These are phyloP conservation scores for Tetramitus jugosus DNA, from an alignment of 208 protist genomes.

Conservation along the genomic window DNA sequence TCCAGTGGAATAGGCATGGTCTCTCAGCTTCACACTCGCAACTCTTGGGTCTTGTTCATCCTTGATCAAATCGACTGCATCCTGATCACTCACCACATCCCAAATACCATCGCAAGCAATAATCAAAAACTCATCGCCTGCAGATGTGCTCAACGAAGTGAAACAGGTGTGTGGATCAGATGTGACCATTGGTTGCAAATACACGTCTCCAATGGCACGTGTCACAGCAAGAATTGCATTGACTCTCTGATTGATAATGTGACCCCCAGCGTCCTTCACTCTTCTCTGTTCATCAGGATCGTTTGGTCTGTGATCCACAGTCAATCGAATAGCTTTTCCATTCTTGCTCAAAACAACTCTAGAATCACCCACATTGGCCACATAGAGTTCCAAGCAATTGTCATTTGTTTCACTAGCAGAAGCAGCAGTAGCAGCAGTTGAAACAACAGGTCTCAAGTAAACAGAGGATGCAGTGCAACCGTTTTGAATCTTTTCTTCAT, in stretches of 20 bases:
- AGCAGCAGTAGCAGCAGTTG: not conserved
- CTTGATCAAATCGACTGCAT: slow-evolving; percentile 28
- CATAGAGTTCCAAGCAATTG: slow-evolving; percentile 38
- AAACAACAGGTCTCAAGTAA: slow-evolving; percentile 28
- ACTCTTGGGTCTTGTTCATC: slow-evolving; percentile 36
- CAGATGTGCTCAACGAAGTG: slow-evolving; percentile 2
- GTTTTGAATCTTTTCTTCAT: slow-evolving; percentile 24
- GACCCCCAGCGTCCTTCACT: slow-evolving; percentile 8
- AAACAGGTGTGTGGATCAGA: not conserved
- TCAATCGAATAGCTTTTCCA: slow-evolving; percentile 38
- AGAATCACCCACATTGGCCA: slow-evolving; percentile 47
- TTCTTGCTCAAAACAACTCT: slow-evolving; percentile 43
- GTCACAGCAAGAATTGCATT: slow-evolving; percentile 12
- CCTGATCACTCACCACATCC: slow-evolving; percentile 47
- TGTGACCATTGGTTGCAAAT: slow-evolving; percentile 21
- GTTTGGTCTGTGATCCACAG: slow-evolving; percentile 34
- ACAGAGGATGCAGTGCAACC: slow-evolving; percentile 42
- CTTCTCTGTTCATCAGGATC: slow-evolving; percentile 27
- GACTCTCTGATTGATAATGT: not conserved
- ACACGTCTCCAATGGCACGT: slow-evolving; percentile 18
- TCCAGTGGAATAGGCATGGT: slow-evolving; percentile 44
- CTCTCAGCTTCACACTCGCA: slow-evolving; percentile 40
- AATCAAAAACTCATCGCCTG: slow-evolving; percentile 27
- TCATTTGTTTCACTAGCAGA: not conserved
- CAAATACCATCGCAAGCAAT: slow-evolving; percentile 50